Evolutionary conservation across 2,329 filamentous ascomycete genomes (phyloP), one percentile per base, ranked within the genome.

Genomic region (Talaromyces sp.): DNA sequence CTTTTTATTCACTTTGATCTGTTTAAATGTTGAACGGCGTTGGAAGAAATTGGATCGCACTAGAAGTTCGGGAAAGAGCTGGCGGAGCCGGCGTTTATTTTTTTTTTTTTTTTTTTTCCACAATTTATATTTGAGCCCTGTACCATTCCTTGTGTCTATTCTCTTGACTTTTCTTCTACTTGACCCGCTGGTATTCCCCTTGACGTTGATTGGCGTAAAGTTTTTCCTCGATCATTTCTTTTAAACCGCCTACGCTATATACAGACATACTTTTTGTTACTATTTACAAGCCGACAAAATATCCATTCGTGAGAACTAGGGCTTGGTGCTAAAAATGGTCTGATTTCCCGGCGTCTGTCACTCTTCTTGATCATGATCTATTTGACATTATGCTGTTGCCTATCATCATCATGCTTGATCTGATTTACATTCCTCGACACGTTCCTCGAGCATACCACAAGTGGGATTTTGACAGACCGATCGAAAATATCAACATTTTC

Each of bases 11-110:
- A 43, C 56, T 45, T 39, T 22, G 56, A 59, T 3, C 45, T 59
- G 35, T 45, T 27, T 43, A 13, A 27, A n/a, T 50, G 16, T 22
- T 37, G 31, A 35, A 59, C 45, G 62, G 62, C 62, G 62, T 64
- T 64, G 37, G 62, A 59, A 60, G 56, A 64, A 35, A 52, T 33
- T 64, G 56, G 62, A 37, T 62, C 49, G 54, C 43, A 60, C 45
- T 64, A 64, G 62, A 64, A 57, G 61, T 60, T 59, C 39, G 33
- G 56, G 50, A 45, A 52, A 56, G 47, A 58, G 41, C 45, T 37
- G 47, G 31, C 52, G 54, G 62, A 64, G 52, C 56, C 50, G 62
- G 54, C 62, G 56, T 64, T 59, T 64, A 9, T 63, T 31, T 39
- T 41, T 50, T 16, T 37, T 22, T 22, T 22, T 22, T 64, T 59